A percentile compares a stretch with the other conserved stretches of the same genome.
Evolutionary conservation across 192 early-diverging fungal genomes (phyloP).

Genomic region (Chytriomyces confervae): DNA sequence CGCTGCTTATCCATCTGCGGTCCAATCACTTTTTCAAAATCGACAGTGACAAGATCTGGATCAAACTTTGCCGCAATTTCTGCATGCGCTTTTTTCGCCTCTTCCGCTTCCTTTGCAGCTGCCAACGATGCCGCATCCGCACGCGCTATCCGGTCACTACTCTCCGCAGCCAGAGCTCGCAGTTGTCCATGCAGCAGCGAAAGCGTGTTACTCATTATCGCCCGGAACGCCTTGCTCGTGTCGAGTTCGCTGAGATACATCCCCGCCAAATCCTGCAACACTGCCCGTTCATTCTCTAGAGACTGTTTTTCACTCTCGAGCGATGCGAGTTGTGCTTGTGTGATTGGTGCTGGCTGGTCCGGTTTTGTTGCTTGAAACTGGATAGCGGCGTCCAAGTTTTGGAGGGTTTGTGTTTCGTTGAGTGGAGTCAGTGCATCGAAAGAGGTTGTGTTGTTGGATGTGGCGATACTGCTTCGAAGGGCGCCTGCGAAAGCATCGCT

Average conservation of each 20-base stretch:
- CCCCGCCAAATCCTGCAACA: conserved; percentile 3
- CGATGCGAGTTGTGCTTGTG: not conserved
- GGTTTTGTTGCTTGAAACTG: not conserved
- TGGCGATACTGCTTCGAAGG: not conserved
- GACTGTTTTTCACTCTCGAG: not conserved
- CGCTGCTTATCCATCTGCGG: not conserved
- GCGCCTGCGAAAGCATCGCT: conserved; percentile 12
- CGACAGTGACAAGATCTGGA: not conserved
- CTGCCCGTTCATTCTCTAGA: not conserved
- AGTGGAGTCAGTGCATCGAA: not conserved
- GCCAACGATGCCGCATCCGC: not conserved
- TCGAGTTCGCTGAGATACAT: conserved; percentile 18
- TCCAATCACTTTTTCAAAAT: conserved; percentile 5
- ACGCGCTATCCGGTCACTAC: not conserved
- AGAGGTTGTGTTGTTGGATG: not conserved
- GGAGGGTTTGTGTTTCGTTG: conserved; percentile 2
- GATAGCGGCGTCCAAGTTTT: not conserved
- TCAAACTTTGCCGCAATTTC: not conserved
- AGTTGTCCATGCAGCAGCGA: not conserved
- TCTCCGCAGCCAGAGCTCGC: not conserved
- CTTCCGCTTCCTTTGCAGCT: not conserved
- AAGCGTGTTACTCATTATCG: not conserved
- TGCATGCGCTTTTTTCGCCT: not conserved
- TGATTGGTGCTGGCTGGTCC: not conserved
- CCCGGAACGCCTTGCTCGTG: not conserved